A percentile compares a stretch with the other conserved stretches of the same genome.
These are phyloP conservation scores for Penicillium sp. DNA, from an alignment of 2,329 filamentous ascomycete genomes.

Conservation along the genomic window DNA sequence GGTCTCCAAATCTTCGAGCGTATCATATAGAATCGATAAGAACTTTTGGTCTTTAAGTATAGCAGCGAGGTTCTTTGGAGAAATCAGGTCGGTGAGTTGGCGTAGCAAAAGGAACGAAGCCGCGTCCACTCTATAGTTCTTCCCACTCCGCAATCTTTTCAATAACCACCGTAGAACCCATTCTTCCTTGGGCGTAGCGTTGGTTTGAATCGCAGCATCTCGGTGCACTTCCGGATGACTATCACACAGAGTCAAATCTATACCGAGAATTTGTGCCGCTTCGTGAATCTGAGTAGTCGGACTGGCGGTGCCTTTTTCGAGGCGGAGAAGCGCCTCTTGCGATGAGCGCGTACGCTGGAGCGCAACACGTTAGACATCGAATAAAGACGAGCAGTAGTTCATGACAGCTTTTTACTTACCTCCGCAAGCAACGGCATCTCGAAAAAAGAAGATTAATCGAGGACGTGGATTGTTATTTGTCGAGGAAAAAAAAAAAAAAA, in stretches of 20 bases:
- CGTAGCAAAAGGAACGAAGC: conserved; percentile 56
- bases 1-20: conserved; percentile 57
- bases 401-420: conserved; percentile 28
- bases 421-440: conserved; percentile 38
- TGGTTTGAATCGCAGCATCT: conserved; percentile 20
- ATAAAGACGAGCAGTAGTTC: not conserved
- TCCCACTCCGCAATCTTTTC: conserved; percentile 54
- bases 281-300: conserved; percentile 42
- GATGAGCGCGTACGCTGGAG: conserved; percentile 40
- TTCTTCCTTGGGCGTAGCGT: conserved; percentile 55
- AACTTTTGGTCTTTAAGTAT: conserved; percentile 71
- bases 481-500: conserved; percentile 24
- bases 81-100: conserved; percentile 67
- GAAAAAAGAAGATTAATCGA: conserved; percentile 21
- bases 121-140: conserved; percentile 45
- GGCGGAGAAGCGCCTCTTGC: conserved; percentile 46
- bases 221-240: conserved; percentile 33
- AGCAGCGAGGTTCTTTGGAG: conserved; percentile 66
- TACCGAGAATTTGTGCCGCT: conserved; percentile 45
- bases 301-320: conserved; percentile 46
- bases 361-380: conserved; percentile 14
- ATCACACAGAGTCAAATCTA: conserved; percentile 37
- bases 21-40: conserved; percentile 62
- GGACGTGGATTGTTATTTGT: conserved; percentile 11
- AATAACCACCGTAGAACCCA: conserved; percentile 67